Percentiles rank a stretch among this genome's conserved stretches.
Conservation (phyloP, 2,329 filamentous ascomycete genomes). For the Pseudogymnoascus sp. region DNA sequence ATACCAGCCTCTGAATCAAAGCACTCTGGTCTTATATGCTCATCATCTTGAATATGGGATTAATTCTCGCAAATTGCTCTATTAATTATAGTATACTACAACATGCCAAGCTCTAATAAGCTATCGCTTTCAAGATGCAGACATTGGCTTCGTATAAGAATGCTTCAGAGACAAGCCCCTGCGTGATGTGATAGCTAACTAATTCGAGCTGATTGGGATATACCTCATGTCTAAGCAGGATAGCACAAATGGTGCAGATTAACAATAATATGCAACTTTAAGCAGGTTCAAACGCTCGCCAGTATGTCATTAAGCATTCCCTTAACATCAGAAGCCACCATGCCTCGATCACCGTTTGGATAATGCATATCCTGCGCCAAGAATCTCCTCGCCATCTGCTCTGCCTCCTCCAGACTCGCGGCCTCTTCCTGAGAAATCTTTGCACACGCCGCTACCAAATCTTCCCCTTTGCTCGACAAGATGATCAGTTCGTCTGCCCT, state of each 20-base stretch:
- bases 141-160: neutral
- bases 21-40: neutral
- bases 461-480: constrained; percentile 62
- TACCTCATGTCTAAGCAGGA: neutral
- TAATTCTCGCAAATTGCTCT: neutral
- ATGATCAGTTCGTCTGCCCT: constrained; percentile 67
- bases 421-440: constrained; percentile 56
- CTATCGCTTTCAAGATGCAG: neutral
- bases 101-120: neutral
- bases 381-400: constrained; percentile 51
- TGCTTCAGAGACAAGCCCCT: neutral
- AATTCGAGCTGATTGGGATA: neutral
- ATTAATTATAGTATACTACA: neutral
- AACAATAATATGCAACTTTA: neutral
- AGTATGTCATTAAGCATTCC: constrained; percentile 23
- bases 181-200: neutral
- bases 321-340: constrained; percentile 19
- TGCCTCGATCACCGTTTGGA: constrained; percentile 10
- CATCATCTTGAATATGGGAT: neutral
- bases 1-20: neutral
- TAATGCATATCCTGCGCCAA: constrained; percentile 33
- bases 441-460: constrained; percentile 66
- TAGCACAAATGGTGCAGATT: neutral
- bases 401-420: constrained; percentile 59
- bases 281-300: neutral